These are phyloP conservation scores for Microdochium nivale DNA, from an alignment of 2,329 filamentous ascomycete species.

Conservation along the genomic window DNA sequence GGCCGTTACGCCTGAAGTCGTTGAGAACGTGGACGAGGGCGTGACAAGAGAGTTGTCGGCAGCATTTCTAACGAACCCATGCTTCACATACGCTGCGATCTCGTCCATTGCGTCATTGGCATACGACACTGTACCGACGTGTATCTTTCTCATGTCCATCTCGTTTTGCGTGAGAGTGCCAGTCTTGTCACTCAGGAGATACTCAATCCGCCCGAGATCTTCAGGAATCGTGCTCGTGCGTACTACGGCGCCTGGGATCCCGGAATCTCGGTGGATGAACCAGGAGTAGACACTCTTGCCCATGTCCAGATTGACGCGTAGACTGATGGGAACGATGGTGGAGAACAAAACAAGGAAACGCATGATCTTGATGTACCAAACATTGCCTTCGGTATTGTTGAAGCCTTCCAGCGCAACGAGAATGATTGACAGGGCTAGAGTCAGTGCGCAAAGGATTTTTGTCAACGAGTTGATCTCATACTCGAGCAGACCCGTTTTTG, in stretches of 20 bases:
- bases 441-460: constrained; percentile 89
- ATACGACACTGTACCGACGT: constrained; percentile 95
- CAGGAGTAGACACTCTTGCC: constrained; percentile 94
- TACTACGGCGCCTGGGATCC: constrained; percentile 86
- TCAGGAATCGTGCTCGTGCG: constrained; percentile 96
- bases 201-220: constrained; percentile 91
- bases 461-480: constrained; percentile 95
- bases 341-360: constrained; percentile 97
- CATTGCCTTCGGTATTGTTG: constrained; percentile 51
- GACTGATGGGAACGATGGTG: constrained; percentile 95
- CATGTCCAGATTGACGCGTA: constrained; percentile 94
- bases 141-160: constrained; percentile 98
- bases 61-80: constrained; percentile 57
- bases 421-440: constrained; percentile 74
- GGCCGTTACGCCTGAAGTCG: constrained; percentile 50
- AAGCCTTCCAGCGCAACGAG: constrained; percentile 85
- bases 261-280: constrained; percentile 87
- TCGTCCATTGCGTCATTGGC: constrained; percentile 99
- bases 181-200: constrained; percentile 93
- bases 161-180: constrained; percentile 97
- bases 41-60: constrained; percentile 54
- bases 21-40: constrained; percentile 62
- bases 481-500: constrained; percentile 88
- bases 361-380: constrained; percentile 96
- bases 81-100: constrained; percentile 75